Base-by-base conservation (phyloP, 768 basidiomycete species). In the Leccinum truebloodii region DNA sequence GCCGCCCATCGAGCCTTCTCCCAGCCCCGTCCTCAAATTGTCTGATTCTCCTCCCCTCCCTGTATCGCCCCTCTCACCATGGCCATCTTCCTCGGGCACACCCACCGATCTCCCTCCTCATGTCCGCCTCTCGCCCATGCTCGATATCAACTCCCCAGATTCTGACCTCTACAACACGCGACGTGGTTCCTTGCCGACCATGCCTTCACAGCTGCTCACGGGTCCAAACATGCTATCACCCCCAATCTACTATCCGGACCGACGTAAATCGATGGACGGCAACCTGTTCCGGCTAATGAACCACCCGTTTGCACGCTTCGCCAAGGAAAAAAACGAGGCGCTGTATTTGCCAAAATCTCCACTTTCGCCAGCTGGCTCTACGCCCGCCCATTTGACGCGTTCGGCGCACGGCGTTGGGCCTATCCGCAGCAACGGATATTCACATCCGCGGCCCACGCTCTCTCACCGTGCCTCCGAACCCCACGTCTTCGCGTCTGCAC, bases 111-210 rank as follows among this genome's bases (percentile, higher is more conserved):
- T 70, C 34, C 63, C 65, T 52, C 66, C 66, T 48, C 69, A 69
- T 58, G 18, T 67, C 53, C 74, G 62, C 63, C 69, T 39, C 65
- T 61, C 67, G 57, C 41, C 35, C 26, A 57, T 65, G 55, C 67
- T 66, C 35, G 67, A 67, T 22, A 41, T 59, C 57, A 67, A 35
- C 56, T 58, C 57, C 57, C 65, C 70, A 65, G 67, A 77, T 67
- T 58, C 68, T 63, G 70, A 76, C 67, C 58, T 75, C 64, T 64
- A 75, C 70, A 76, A 62, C 69, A 63, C 63, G 57, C 72, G 86
- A 59, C 82, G 86, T 35, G 83, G 84, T 18, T 88, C 86, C 4
- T 77, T 87, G 34, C 87, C 86, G 30, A 75, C 73, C 41, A 71
- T 74, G 65, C 66, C 71, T 34, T 72, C 71, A 54, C 66, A 73